Evolutionary conservation across 805 yeast genomes (phyloP), one percentile per base, ranked within the genome.

Genomic region (Danielia reshetovae): DNA sequence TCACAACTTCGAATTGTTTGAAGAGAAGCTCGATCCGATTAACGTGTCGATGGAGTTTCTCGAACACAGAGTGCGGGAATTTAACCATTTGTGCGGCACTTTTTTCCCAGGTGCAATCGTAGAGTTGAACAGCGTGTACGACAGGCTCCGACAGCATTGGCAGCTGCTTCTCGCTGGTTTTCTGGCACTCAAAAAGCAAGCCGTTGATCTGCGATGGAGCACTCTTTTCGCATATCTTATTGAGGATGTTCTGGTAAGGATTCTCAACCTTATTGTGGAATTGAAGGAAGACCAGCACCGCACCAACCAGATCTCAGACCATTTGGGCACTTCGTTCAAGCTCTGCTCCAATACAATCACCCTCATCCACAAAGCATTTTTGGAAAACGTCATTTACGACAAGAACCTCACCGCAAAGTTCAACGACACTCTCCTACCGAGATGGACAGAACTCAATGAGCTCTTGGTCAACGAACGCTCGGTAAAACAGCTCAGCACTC

Each of bases 331-430:
- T 28, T 35, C 53, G 35, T 54, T 71, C 59, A 51, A 63, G 58
- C 14, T 58, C 39, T 49, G 75, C 60, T 42, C 69, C 51, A 70
- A 63, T 33, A 44, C 61, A 5, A 57, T 65, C 14, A 55, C 54
- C 3, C 39, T 65, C n/a, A 49, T 62, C 13, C 50, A 47, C 32
- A 58, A 59, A 22, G 65, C 68, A 3, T 58, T 60, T 27, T 38
- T 40, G 42, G 73, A 70, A 42, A 50, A 63, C 10, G 48, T 70
- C 23, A 51, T 72, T 4, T 60, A 57, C 25, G 65, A 70, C 10
- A 45, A 29, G 19, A 32, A 36, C 15, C 18, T 36, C 29, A 13
- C 24, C 8, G 18, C 26, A 13, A 34, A 27, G 24, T 43, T 35
- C 30, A 45, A 43, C 22, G 39, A 30, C 18, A 27, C 35, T 9